These are phyloP conservation scores for Colletotrichum abscissum DNA, from an alignment of 2,329 filamentous ascomycete species.

Conservation along the genomic window DNA sequence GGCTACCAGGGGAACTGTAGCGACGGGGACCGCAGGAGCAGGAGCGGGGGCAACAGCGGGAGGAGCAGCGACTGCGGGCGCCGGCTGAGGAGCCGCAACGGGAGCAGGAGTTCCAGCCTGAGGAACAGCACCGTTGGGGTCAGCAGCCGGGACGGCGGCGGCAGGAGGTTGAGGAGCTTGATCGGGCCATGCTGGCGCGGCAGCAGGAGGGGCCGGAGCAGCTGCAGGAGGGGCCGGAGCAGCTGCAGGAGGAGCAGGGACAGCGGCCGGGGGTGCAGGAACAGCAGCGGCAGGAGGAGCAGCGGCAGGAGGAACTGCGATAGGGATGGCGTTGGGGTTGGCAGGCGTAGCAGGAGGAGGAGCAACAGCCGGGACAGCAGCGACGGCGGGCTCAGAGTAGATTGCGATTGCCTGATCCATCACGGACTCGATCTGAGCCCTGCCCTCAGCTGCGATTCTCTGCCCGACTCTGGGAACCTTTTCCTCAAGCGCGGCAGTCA, in stretches of 20 bases:
- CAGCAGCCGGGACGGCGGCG: not conserved
- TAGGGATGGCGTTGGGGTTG: not conserved
- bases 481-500: constrained; percentile 40
- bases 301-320: not conserved
- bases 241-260: not conserved
- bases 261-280: not conserved
- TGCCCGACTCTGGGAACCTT: constrained; percentile 42
- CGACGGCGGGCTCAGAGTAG: constrained; percentile 28
- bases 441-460: constrained; percentile 40
- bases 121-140: not conserved
- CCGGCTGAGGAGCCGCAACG: not conserved
- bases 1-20: not conserved
- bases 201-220: not conserved
- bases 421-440: constrained; percentile 38
- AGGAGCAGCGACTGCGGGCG: not conserved
- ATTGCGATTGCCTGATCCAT: constrained; percentile 38
- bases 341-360: not conserved
- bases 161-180: not conserved
- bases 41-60: not conserved
- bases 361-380: not conserved
- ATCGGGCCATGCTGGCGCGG: not conserved
- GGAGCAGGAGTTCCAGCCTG: not conserved
- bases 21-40: constrained; percentile 1
- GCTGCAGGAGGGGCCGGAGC: not conserved
- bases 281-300: not conserved